Evolutionary conservation across 1,284 basidiomycete species (phyloP), one percentile per base, ranked within the genome.

Genomic region (Lentinula novae-zelandiae): DNA sequence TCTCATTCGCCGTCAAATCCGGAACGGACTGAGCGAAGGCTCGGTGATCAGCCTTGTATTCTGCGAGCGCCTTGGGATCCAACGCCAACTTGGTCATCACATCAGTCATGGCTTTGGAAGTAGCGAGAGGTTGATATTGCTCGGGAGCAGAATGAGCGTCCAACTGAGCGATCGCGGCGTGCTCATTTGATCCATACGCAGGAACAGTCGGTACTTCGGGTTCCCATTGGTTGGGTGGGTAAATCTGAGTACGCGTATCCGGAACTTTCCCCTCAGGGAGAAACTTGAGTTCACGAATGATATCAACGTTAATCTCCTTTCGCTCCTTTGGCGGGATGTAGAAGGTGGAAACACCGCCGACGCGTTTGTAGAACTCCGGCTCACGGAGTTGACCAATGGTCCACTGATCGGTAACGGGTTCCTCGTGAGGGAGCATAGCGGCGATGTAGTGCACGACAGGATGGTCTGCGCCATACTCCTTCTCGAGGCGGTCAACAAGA

Each of bases 361-460:
- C 46, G 15, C 53, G 53, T 42, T 61, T 61, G 12, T 27, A 36
- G 46, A 61, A 38, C 34, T 61, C 55, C 6, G 49, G 50, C 12
- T 59, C 36, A 20, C 60, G 60, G 10, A 61, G 60, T 17, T 61
- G 22, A 10, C 17, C 53, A 48, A 61, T 42, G 3, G 53, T 61
- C n/a, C 44, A 61, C 34, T 56, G 34, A 17, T 61, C 53, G 20
- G 46, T 61, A 36, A 56, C 20, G 5, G 60, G 40, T 4, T 48
- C 53, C 5, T 50, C 40, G 39, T 61, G 60, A 39, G 60, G 60
- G 10, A 61, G 33, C 39, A 61, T 46, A 27, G 53, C 44, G 10
- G 48, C 60, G 48, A 61, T 61, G 46, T 56, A 61, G 44, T 61
- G 60, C 15, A 61, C 46, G 54, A 61, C 53, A 20, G 53, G 46